Conservation (phyloP, 805 yeast species). For the Brettanomyces custersianus region DNA sequence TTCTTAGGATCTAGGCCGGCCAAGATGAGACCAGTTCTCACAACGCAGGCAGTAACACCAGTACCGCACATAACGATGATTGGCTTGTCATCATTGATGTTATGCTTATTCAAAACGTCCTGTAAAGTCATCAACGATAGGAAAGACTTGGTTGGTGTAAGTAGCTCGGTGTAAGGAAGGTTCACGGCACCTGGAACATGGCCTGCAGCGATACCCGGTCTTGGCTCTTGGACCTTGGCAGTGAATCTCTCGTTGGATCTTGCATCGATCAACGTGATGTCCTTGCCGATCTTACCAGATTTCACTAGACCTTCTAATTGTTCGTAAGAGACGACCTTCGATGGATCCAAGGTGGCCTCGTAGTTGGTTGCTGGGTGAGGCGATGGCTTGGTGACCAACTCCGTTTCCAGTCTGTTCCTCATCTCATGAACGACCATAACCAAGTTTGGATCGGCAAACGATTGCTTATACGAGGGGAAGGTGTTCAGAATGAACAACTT, state of each 20-base stretch:
- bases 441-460: conserved; percentile 18
- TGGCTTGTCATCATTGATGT: conserved; percentile 41
- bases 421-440: conserved; percentile 13
- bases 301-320: conserved; percentile 53
- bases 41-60: conserved; percentile 89
- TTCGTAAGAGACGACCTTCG: conserved; percentile 58
- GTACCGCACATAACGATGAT: conserved; percentile 90
- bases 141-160: conserved; percentile 42
- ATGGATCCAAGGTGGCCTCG: conserved; percentile 27
- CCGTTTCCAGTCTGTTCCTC: conserved; percentile 16
- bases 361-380: conserved; percentile 23
- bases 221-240: conserved; percentile 80
- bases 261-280: conserved; percentile 68
- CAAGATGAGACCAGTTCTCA: conserved; percentile 64
- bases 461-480: conserved; percentile 30
- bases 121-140: conserved; percentile 37
- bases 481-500: conserved; percentile 63
- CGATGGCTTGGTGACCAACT: conserved; percentile 14
- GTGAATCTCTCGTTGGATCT: conserved; percentile 66
- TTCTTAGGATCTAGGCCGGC: conserved; percentile 36
- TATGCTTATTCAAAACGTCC: conserved; percentile 35
- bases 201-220: conserved; percentile 82
- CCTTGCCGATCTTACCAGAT: conserved; percentile 31
- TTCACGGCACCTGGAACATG: conserved; percentile 78
- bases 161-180: conserved; percentile 61